These are phyloP conservation scores for Ganoderma sinense DNA, from an alignment of 1,284 basidiomycete species.

Conservation along the genomic window DNA sequence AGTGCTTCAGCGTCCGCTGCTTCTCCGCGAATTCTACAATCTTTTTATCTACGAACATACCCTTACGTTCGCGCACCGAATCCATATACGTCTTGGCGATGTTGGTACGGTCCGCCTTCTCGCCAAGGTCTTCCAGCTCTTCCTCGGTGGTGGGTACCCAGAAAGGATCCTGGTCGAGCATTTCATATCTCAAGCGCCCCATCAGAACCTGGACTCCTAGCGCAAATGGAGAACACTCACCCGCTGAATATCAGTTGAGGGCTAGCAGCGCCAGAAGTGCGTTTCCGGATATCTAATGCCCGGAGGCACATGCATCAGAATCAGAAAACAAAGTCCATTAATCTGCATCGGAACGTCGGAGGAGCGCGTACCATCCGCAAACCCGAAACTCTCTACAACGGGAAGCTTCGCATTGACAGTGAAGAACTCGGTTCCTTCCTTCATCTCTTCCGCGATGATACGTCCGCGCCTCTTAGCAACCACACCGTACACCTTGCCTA, in stretches of 20 bases:
- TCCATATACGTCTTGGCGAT: conserved; percentile 97
- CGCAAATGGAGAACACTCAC: conserved; percentile 49
- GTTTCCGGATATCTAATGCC: conserved; percentile 87
- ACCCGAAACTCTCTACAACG: conserved; percentile 97
- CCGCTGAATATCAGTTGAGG: conserved; percentile 98
- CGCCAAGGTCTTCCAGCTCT: conserved; percentile 96
- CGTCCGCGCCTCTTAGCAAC: conserved; percentile 90
- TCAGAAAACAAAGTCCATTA: background rate
- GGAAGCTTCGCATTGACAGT: conserved; percentile 92
- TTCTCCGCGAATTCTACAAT: conserved; percentile 96
- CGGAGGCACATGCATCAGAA: background rate
- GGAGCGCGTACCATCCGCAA: conserved; percentile 83
- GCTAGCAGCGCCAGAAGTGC: conserved; percentile 95
- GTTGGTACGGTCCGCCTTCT: conserved; percentile 94
- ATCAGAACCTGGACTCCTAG: conserved; percentile 11
- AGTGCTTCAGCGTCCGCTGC: conserved; percentile 94
- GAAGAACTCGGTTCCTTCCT: conserved; percentile 97
- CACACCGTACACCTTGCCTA: conserved; percentile 98
- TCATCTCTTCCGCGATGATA: conserved; percentile 98
- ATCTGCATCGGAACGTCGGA: background rate
- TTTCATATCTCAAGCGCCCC: conserved; percentile 69
- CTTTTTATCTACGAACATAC: conserved; percentile 94
- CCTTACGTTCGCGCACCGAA: conserved; percentile 88
- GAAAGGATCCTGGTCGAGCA: conserved; percentile 94
- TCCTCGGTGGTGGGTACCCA: conserved; percentile 99